Evolutionary conservation across 1,139 yeast genomes (phyloP).

Genomic region (Pichia sp.): DNA sequence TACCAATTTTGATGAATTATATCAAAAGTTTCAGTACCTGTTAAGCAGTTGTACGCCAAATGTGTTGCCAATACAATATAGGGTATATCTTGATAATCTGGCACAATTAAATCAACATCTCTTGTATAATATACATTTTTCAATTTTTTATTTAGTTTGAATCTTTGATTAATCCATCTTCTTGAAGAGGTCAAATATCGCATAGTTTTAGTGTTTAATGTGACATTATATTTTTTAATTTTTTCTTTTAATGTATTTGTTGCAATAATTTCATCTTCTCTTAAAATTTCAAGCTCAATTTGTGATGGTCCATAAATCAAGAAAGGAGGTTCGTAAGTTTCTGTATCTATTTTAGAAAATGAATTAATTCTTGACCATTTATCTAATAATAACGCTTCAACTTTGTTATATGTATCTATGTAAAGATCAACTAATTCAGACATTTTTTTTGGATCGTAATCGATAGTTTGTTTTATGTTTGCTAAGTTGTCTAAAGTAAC

Average conservation of each 20-base stretch:
- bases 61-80: slow-evolving; percentile 28
- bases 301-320: slow-evolving; percentile 30
- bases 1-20: slow-evolving; percentile 27
- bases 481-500: slow-evolving; percentile 8
- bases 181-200: slow-evolving; percentile 27
- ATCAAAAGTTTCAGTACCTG: slow-evolving; percentile 22
- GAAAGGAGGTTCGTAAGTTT: slow-evolving; percentile 17
- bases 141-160: slow-evolving; percentile 17
- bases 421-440: slow-evolving; percentile 5
- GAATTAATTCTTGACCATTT: slow-evolving; percentile 11
- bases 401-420: slow-evolving; percentile 7
- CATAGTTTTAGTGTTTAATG: slow-evolving; percentile 26
- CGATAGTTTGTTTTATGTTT: slow-evolving; percentile 2
- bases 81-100: slow-evolving; percentile 26
- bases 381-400: slow-evolving; percentile 12
- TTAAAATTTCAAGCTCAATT: slow-evolving; percentile 26
- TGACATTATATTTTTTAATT: slow-evolving; percentile 20
- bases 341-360: slow-evolving; percentile 2
- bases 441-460: slow-evolving; percentile 9
- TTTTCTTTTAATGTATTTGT: slow-evolving; percentile 23
- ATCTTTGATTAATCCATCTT: slow-evolving; percentile 29
- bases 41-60: slow-evolving; percentile 20
- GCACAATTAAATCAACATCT: slow-evolving; percentile 25
- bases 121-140: slow-evolving; percentile 23
- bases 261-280: slow-evolving; percentile 24